These are phyloP conservation scores for Diaporthe sp. DNA, from an alignment of 2,329 filamentous ascomycete species.

Conservation along the genomic window DNA sequence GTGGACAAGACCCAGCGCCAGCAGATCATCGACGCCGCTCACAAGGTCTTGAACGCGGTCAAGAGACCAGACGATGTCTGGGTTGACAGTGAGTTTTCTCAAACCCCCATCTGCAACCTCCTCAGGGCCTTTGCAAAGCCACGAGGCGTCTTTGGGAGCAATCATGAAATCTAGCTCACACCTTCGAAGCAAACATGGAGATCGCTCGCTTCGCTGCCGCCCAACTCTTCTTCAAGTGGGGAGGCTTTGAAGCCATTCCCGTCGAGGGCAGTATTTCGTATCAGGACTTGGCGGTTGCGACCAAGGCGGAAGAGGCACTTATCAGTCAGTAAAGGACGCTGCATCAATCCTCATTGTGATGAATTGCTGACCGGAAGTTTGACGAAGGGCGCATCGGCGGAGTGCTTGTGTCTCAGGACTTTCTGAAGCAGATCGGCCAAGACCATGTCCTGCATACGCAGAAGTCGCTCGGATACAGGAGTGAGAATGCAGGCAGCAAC, in stretches of 20 bases:
- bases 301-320: slow-evolving; percentile 37
- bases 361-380: background rate
- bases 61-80: slow-evolving; percentile 30
- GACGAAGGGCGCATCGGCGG: background rate
- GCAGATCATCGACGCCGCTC: slow-evolving; percentile 34
- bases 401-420: slow-evolving; percentile 15
- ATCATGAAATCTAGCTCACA: background rate
- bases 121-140: no score
- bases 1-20: slow-evolving; percentile 33
- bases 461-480: slow-evolving; percentile 11
- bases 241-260: slow-evolving; percentile 43
- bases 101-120: background rate
- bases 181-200: slow-evolving; percentile 38
- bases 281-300: slow-evolving; percentile 38
- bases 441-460: background rate
- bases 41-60: slow-evolving; percentile 20
- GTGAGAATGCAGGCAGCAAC: background rate
- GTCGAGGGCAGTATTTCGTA: slow-evolving; percentile 40
- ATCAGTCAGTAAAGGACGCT: background rate
- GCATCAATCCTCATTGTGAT: background rate
- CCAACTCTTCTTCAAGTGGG: slow-evolving; percentile 45
- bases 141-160: background rate
- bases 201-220: slow-evolving; percentile 31
- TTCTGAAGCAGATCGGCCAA: background rate
- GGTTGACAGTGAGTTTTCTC: slow-evolving; percentile 21